Conservation (phyloP, 306 rosid genomes). For the Quercus suber region DNA sequence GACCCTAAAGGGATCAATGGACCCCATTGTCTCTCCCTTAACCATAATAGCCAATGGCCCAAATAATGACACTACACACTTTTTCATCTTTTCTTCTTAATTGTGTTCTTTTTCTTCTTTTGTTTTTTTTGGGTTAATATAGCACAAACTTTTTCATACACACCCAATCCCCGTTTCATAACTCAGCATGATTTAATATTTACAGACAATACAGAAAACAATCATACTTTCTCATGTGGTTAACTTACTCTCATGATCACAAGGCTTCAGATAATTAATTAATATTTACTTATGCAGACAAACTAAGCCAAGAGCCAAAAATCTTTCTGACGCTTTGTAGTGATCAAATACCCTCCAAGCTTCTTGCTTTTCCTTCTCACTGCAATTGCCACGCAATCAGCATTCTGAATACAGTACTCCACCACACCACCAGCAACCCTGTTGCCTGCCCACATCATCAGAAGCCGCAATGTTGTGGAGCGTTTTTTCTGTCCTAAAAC, state of each 20-base stretch:
- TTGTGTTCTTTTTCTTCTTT: not conserved
- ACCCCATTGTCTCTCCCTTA: conserved; percentile 7
- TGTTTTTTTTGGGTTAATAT: not conserved
- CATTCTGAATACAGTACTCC: conserved; percentile 88
- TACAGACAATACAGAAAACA: conserved; percentile 37
- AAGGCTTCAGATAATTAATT: not conserved
- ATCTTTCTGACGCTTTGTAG: conserved; percentile 94
- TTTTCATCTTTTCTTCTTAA: conserved; percentile 13
- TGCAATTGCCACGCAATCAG: conserved; percentile 91
- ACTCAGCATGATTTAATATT: conserved; percentile 36
- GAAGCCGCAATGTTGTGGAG: conserved; percentile 81
- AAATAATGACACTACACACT: conserved; percentile 22
- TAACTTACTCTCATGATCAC: not conserved
- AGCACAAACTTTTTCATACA: conserved; percentile 10
- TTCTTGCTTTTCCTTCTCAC: conserved; percentile 83
- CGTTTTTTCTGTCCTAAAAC: conserved; percentile 90
- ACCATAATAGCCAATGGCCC: conserved; percentile 23
- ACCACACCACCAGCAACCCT: conserved; percentile 48
- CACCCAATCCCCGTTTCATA: conserved; percentile 21
- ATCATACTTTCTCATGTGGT: not conserved
- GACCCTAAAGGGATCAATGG: not conserved
- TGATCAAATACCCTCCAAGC: conserved; percentile 87
- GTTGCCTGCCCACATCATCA: conserved; percentile 85
- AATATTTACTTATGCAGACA: not conserved
- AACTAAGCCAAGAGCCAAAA: conserved; percentile 87